Base-by-base conservation (phyloP, 139 green algal genomes). In the Ettlia oleoabundans region DNA sequence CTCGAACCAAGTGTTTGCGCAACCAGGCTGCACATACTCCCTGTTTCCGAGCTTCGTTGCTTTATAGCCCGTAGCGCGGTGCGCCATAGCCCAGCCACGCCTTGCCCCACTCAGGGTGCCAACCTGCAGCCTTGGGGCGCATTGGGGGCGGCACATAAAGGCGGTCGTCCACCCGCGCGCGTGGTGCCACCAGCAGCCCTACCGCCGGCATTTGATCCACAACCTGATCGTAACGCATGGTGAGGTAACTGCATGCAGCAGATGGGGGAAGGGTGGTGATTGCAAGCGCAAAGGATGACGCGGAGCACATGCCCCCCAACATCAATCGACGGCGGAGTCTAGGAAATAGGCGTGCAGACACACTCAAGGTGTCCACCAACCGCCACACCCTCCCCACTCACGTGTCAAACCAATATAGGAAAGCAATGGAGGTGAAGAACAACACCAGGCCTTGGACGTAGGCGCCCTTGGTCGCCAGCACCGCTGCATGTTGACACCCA, bases 381-480 rank as follows among this genome's bases (percentile, higher is more conserved):
- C 64, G 26, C 53, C 47, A 30, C 30, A 7, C 30, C 33, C 41
- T 40, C 38, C 5, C 21, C 18, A 10, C 30, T 76, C 84, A 87
- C 73, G 77, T 69, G 80, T 90, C 84, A 71, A 86, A 68, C 26
- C 73, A 42, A 9, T 76, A 58, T 18, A 92, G 76, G 38, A 88
- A 58, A 33, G 52, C 41, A 21, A 87, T 37, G 13, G 63, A 30
- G 3, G 88, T 70, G n/a, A 91, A 77, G 15, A 86, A 53, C 47
- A 86, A 22, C 21, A 81, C 61, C 33, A 62, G 55, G 38, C 64
- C 83, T 2, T 67, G 76, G 9, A 84, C 32, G 81, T 85, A 92
- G 2, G 86, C 89, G 28, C 66, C 33, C 80, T 89, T 90, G 43
- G 86, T 80, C 15, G 89, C 64, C 64, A 91, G 73, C n/a, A 90